Evolutionary conservation across 371 early-diverging fungal genomes (phyloP).

Genomic region (Cokeromyces recurvatus): DNA sequence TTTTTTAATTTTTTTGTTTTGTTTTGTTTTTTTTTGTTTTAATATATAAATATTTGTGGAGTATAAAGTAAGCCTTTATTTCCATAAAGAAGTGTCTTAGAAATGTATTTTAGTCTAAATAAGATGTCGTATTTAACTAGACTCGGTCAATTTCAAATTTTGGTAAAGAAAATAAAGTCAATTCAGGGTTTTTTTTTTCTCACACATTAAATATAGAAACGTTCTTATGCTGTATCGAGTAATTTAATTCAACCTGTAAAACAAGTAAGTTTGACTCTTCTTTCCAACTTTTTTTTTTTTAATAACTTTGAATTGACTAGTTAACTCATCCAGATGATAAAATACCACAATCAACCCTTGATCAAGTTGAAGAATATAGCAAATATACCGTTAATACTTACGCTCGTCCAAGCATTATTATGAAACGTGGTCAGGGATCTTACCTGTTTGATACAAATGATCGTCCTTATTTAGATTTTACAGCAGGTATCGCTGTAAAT

Average conservation of each 20-base stretch:
- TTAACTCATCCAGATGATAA: slow-evolving; percentile 47
- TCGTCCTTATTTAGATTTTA: slow-evolving; percentile 76
- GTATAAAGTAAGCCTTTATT: too few relatives aligned
- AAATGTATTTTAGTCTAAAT: neutral
- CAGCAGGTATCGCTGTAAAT: slow-evolving; percentile 88
- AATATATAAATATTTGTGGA: too few relatives aligned
- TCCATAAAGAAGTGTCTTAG: too few relatives aligned
- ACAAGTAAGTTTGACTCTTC: slow-evolving; percentile 3
- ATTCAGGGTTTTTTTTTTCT: too few relatives aligned
- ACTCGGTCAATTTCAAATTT: too few relatives aligned
- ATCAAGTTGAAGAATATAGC: slow-evolving; percentile 36
- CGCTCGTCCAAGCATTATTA: slow-evolving; percentile 58
- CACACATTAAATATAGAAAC: too few relatives aligned
- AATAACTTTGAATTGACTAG: slow-evolving; percentile 14
- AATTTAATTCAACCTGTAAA: slow-evolving; percentile 14
- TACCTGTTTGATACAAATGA: slow-evolving; percentile 67
- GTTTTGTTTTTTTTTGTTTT: too few relatives aligned
- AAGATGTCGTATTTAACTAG: too few relatives aligned
- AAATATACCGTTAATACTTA: slow-evolving; percentile 66
- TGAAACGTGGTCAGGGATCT: slow-evolving; percentile 72
- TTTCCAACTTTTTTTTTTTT: neutral
- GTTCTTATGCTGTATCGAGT: slow-evolving; percentile 13
- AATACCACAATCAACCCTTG: slow-evolving; percentile 36
- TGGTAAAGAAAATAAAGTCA: too few relatives aligned
- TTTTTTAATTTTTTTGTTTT: too few relatives aligned